phyloP scores from a whole-genome alignment of 208 protist genomes.

The Porcisia deanei region DNA sequence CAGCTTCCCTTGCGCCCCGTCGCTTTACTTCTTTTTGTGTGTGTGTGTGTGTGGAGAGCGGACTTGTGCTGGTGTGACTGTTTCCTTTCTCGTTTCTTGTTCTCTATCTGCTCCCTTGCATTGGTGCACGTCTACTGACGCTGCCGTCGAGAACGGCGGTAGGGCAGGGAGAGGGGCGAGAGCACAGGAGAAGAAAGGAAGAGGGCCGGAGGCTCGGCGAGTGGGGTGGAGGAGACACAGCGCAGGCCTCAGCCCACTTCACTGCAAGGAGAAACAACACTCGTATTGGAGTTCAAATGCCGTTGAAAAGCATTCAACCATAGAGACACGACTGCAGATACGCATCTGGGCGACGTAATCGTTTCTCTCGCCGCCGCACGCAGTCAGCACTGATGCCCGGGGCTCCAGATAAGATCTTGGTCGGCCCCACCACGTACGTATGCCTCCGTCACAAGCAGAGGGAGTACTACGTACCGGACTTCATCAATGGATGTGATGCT shows the following conservation, averaged over 20 bases:
- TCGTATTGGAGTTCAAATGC: neutral
- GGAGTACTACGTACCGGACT: slow-evolving; percentile 58
- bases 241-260: neutral
- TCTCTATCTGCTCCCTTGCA: neutral
- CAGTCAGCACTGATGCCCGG: slow-evolving; percentile 6
- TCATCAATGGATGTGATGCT: slow-evolving; percentile 6
- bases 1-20: too few relatives aligned
- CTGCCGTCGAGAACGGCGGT: too few relatives aligned
- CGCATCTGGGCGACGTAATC: neutral
- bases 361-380: neutral
- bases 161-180: too few relatives aligned
- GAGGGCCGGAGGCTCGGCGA: too few relatives aligned
- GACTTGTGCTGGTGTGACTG: neutral
- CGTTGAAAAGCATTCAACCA: neutral
- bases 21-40: too few relatives aligned
- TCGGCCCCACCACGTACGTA: slow-evolving; percentile 51
- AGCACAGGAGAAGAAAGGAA: too few relatives aligned
- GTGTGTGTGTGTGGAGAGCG: too few relatives aligned
- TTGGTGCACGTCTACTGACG: too few relatives aligned
- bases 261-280: neutral
- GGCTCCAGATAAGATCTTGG: slow-evolving; percentile 52
- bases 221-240: neutral
- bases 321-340: neutral
- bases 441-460: slow-evolving; percentile 40
- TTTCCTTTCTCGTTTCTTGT: neutral